Evolutionary conservation across 2,329 filamentous ascomycete genomes (phyloP), one percentile per base, ranked within the genome.

Genomic region (Lecanicillium sp.): DNA sequence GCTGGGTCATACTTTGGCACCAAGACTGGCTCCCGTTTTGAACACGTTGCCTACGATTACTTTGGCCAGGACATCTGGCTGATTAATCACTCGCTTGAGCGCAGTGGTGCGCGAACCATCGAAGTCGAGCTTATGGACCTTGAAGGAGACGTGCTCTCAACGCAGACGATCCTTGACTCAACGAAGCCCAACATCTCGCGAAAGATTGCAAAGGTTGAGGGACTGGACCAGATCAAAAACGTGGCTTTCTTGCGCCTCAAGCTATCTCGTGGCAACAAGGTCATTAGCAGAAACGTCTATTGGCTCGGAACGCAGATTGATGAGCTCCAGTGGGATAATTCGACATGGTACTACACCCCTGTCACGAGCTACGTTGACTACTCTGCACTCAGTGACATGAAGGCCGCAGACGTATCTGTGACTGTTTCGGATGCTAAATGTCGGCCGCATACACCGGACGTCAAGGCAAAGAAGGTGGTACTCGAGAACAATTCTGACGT

Each of bases 291-390:
- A 2, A 80, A 78, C 45, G 70, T 78, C 0, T 81, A 81, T 58
- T 80, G 76, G 75, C 46, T 80, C 1, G 49, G 69, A 2, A 51
- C 55, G 0, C 53, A 56, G 0, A 41, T 59, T 0, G 77, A 81
- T 47, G 53, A 51, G 1, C 52, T 81, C 5, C 60, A 73, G 43
- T 81, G 76, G 75, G 56, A 63, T 0, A 59, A 65, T 2, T 76
- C 75, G 3, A 69, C 65, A 2, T 82, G 75, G 74, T 78, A 68
- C 44, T 59, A 66, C 45, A 81, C 77, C 0, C 75, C 75, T 0
- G 70, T 79, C 1, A 66, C 61, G 1, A 40, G 60, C 4, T 79
- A 68, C 41, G 63, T 65, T 0, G 52, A 78, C 38, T 70, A 66
- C 43, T 69, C 60, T 0, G 56, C 64, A 0, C 54, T 81, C 2